These are phyloP conservation scores for Populus simonii DNA, from an alignment of 345 rosid genomes.

Conservation along the genomic window DNA sequence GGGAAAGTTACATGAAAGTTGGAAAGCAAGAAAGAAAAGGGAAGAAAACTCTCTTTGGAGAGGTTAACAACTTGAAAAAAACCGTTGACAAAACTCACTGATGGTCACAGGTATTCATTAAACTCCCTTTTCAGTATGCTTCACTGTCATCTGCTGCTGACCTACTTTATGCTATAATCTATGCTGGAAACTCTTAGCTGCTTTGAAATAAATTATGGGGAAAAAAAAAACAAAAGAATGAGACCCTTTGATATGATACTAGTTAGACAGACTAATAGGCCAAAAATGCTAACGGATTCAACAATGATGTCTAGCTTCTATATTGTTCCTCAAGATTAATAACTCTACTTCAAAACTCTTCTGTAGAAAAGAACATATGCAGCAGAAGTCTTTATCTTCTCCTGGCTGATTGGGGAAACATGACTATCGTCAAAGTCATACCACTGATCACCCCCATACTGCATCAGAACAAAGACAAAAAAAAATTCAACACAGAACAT, in stretches of 20 bases:
- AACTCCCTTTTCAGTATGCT: constrained; percentile 4
- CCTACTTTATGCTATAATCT: constrained; percentile 20
- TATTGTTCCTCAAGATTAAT: not conserved
- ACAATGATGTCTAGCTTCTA: constrained; percentile 20
- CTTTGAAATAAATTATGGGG: constrained; percentile 23
- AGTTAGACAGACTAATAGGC: constrained; percentile 10
- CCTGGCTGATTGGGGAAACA: constrained; percentile 63
- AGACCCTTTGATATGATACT: constrained; percentile 13
- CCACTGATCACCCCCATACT: constrained; percentile 95
- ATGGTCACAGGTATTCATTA: constrained; percentile 4
- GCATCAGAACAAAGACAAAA: constrained; percentile 18
- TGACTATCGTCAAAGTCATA: constrained; percentile 90
- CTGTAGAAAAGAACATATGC: constrained; percentile 96
- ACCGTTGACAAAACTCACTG: constrained; percentile 13
- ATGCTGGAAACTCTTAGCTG: constrained; percentile 4
- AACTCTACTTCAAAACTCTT: constrained; percentile 43
- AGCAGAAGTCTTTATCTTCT: constrained; percentile 88
- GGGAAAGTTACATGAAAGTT: not conserved
- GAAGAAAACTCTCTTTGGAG: not conserved
- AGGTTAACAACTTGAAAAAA: constrained; percentile 1
- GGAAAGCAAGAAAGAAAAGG: constrained; percentile 8
- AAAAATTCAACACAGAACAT: not conserved
- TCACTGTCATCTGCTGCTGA: constrained; percentile 23
- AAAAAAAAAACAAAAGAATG: constrained; percentile 32
- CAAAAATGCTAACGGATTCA: constrained; percentile 27